phyloP scores from a whole-genome alignment of 805 yeast genomes.

The Saccharomycopsis sp. region DNA sequence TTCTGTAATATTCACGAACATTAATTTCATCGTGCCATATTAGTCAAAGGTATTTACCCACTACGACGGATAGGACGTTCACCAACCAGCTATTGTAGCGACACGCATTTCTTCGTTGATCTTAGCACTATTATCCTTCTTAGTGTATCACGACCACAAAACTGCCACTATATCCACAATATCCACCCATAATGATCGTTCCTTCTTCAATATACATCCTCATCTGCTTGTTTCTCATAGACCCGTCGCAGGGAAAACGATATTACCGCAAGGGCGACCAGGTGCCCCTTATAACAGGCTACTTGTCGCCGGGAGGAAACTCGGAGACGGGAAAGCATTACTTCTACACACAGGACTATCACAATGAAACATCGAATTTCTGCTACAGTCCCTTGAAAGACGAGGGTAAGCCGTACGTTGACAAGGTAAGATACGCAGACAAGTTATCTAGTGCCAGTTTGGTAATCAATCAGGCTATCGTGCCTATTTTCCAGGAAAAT shows the following conservation, averaged over 20 bases:
- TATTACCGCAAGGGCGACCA: conserved; percentile 12
- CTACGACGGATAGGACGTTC: no score
- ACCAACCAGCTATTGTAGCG: no score
- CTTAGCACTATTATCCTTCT: no score
- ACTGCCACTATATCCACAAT: no score
- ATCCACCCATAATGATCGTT: background rate
- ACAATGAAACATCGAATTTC: conserved; percentile 11
- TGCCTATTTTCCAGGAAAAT: conserved; percentile 8
- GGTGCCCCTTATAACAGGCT: conserved; percentile 10
- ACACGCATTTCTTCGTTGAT: no score
- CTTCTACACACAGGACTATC: conserved; percentile 14
- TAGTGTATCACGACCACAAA: no score
- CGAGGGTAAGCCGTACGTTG: background rate
- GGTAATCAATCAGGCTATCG: conserved; percentile 7
- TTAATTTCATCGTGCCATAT: no score
- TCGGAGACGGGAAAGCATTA: conserved; percentile 9
- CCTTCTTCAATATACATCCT: background rate
- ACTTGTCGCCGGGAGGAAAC: conserved; percentile 20
- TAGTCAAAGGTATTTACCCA: no score
- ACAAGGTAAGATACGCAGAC: background rate
- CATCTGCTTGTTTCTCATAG: background rate
- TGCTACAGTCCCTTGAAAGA: conserved; percentile 11
- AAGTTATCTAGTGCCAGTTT: conserved; percentile 6
- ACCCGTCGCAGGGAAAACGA: background rate
- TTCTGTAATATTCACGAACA: no score